phyloP scores from a whole-genome alignment of 345 rosid species.

The Crucihimalaya himalaica region DNA sequence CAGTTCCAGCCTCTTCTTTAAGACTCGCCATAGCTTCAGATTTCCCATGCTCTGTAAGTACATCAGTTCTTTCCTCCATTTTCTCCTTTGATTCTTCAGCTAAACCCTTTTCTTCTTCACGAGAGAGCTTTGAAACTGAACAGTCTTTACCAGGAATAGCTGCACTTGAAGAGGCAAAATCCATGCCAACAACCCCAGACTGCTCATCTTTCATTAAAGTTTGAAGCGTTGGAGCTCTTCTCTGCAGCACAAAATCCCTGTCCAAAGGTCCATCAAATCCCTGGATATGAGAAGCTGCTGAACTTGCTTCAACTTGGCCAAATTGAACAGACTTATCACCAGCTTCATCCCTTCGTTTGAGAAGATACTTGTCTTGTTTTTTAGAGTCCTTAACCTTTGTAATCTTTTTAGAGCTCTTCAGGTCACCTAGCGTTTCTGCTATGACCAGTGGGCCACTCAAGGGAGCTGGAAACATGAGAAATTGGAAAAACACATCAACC shows the following conservation, averaged over 20 bases:
- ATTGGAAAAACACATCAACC: constrained; percentile 13
- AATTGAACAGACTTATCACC: constrained; percentile 41
- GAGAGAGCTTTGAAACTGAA: constrained; percentile 37
- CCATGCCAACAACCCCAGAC: constrained; percentile 40
- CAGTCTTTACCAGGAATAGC: constrained; percentile 42
- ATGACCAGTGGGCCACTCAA: constrained; percentile 93
- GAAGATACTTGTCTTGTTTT: constrained; percentile 75
- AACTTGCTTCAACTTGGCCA: constrained; percentile 48
- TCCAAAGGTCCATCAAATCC: constrained; percentile 48
- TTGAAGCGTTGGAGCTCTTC: constrained; percentile 51
- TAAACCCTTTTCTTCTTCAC: constrained; percentile 36
- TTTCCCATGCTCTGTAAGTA: constrained; percentile 42
- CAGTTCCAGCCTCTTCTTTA: constrained; percentile 43
- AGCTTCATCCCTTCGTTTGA: constrained; percentile 79
- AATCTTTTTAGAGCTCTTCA: constrained; percentile 61
- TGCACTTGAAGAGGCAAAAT: constrained; percentile 42
- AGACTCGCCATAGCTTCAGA: constrained; percentile 38
- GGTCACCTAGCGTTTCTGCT: constrained; percentile 75
- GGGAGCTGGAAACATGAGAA: constrained; percentile 65
- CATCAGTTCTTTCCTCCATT: constrained; percentile 33
- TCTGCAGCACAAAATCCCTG: constrained; percentile 75
- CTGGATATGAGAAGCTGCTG: constrained; percentile 28
- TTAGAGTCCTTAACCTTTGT: constrained; percentile 74
- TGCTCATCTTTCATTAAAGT: constrained; percentile 46
- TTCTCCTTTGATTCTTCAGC: constrained; percentile 35